A percentile compares a stretch with the other conserved stretches of the same genome.
These are phyloP conservation scores for Pyrus pyrifolia DNA, from an alignment of 306 rosid species.

Conservation along the genomic window DNA sequence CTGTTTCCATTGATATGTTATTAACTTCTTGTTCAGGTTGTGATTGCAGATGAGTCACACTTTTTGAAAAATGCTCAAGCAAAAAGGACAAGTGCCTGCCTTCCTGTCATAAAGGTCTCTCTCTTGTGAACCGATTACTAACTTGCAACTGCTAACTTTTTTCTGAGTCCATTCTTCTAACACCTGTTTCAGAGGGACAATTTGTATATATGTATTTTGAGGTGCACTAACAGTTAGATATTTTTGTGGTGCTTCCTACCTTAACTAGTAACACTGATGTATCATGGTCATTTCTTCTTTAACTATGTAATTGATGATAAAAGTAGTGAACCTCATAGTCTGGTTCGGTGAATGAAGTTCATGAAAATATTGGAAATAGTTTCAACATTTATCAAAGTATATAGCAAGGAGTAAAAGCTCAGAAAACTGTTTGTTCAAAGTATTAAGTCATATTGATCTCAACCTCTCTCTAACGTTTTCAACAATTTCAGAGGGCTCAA, in stretches of 20 bases:
- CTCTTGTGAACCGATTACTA: conserved; percentile 18
- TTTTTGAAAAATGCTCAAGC: conserved; percentile 92
- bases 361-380: neutral
- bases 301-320: neutral
- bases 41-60: conserved; percentile 98
- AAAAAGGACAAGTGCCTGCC: conserved; percentile 81
- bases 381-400: neutral
- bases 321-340: neutral
- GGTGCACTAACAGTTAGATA: neutral
- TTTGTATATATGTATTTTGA: neutral
- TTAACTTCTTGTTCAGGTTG: conserved; percentile 55
- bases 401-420: neutral
- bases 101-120: conserved; percentile 82
- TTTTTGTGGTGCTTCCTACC: too few relatives aligned
- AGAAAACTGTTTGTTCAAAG: neutral
- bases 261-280: too few relatives aligned
- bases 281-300: neutral
- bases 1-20: conserved; percentile 17
- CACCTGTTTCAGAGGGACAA: neutral
- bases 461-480: conserved; percentile 5
- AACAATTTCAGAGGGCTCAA: conserved; percentile 66
- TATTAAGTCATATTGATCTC: neutral
- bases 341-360: neutral
- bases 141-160: conserved; percentile 13
- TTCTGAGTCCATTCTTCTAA: neutral